Evolutionary conservation across 2,329 filamentous ascomycete species (phyloP), one percentile per base, ranked within the genome.

Genomic region (Annulohypoxylon truncatum): DNA sequence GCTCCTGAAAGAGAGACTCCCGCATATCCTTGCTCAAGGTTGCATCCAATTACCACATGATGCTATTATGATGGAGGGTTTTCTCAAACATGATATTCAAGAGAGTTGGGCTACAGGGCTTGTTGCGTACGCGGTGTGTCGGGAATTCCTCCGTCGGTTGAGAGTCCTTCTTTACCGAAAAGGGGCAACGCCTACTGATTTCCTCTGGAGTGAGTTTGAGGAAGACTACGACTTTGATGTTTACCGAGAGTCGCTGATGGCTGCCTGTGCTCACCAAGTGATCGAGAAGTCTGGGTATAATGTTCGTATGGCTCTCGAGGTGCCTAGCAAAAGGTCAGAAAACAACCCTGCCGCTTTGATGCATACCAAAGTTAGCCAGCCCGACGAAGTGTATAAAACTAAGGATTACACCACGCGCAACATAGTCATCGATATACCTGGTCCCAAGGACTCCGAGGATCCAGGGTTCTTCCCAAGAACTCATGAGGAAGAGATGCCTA

Each of bases 131-230:
- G 73, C 72, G 0, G 12, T 75, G 9, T 70, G 64, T 2, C 68
- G 71, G 12, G 74, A 76, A 46, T 71, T 75, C 7, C 12, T 76
- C 0, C 68, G 74, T 12, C 70, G 74, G 2, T 54, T 75, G n/a
- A 73, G 67, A 22, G 59, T 67, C 2, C 60, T 74, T 3, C 35
- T 64, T 9, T 67, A 56, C 44, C 58, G 61, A 31, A 56, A 56
- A 20, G 5, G 1, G 2, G 10, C 5, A 7, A n/a, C 3, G 0
- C 10, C 28, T 1, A 33, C 38, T 3, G 55, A 64, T 5, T 69
- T 73, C 29, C 47, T 75, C 1, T 75, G 69, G 67, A 31, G 10
- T 1, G 13, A 29, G 3, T 73, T 75, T 10, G 70, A 74, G 20
- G 72, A 74, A 28, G 4, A 67, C 4, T 67, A 69, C 29, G 68